These are phyloP conservation scores for Mycena pura DNA, from an alignment of 768 basidiomycete genomes.

Conservation along the genomic window DNA sequence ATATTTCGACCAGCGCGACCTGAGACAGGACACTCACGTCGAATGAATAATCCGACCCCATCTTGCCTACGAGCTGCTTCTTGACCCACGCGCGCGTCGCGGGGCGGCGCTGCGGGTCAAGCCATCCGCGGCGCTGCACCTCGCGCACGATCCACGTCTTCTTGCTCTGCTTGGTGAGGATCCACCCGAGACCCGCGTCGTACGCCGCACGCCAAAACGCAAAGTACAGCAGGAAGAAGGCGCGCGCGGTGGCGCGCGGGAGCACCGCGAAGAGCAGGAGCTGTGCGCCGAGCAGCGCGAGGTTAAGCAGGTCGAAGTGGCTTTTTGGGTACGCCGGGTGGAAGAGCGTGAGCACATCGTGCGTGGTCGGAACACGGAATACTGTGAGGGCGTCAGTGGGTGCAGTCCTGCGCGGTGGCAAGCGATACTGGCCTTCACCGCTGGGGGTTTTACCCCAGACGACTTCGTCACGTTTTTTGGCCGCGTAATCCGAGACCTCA, in stretches of 20 bases:
- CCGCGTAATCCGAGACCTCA: background rate
- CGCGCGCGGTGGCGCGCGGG: constrained; percentile 57
- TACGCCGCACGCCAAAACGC: constrained; percentile 93
- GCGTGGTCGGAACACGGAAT: constrained; percentile 91
- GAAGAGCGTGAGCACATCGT: constrained; percentile 89
- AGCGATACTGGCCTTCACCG: constrained; percentile 68
- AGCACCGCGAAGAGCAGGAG: constrained; percentile 72
- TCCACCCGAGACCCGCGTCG: constrained; percentile 92
- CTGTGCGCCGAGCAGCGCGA: constrained; percentile 81
- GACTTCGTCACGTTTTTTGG: constrained; percentile 56
- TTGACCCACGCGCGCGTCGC: constrained; percentile 81
- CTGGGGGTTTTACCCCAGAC: constrained; percentile 90
- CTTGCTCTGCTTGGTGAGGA: constrained; percentile 95
- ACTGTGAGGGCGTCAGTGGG: constrained; percentile 57
- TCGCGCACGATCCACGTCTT: constrained; percentile 90
- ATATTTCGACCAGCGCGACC: constrained; percentile 2
- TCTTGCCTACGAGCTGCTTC: constrained; percentile 86
- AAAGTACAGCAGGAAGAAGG: constrained; percentile 91
- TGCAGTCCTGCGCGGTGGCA: constrained; percentile 12
- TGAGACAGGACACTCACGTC: constrained; percentile 62
- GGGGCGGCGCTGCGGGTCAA: constrained; percentile 76
- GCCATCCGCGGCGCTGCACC: constrained; percentile 83
- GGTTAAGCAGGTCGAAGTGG: constrained; percentile 85
- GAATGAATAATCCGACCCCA: constrained; percentile 94
- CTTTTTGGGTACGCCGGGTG: constrained; percentile 85